Evolutionary conservation across 164 flowering plant species (phyloP).

Genomic region (Cinnamomum chago): DNA sequence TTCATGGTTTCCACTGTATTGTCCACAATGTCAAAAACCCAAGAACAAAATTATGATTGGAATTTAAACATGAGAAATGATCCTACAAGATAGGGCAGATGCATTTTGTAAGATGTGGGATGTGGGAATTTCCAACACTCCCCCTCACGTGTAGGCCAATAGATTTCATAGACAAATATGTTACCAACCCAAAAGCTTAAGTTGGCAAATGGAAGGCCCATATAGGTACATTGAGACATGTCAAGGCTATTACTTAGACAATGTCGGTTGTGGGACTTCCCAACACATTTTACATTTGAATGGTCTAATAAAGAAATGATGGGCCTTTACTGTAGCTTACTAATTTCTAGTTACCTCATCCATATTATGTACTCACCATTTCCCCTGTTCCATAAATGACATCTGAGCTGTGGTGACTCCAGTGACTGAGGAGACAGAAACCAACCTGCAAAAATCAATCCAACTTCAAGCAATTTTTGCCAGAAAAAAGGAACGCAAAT

Average conservation of each 20-base stretch:
- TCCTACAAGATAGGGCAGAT: not conserved
- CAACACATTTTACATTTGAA: not conserved
- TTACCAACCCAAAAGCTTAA: not conserved
- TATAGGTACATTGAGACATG: not conserved
- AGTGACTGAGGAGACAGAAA: conserved; percentile 14
- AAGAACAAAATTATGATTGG: not conserved
- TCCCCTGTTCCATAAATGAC: conserved; percentile 16
- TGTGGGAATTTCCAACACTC: not conserved
- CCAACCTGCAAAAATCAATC: conserved; percentile 5
- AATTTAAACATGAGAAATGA: not conserved
- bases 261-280: not conserved
- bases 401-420: conserved; percentile 14
- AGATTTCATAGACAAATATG: not conserved
- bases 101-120: not conserved
- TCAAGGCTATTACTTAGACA: too few relatives aligned
- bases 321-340: not conserved
- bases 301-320: not conserved
- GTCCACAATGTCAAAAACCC: not conserved
- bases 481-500: too few relatives aligned
- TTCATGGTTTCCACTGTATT: conserved; percentile 39
- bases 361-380: conserved; percentile 16
- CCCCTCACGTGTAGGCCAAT: not conserved
- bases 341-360: too few relatives aligned
- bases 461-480: not conserved
- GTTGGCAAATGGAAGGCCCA: not conserved